These are phyloP conservation scores for Pseudofabraea citricarpa DNA, from an alignment of 2,329 filamentous ascomycete genomes.

Conservation along the genomic window DNA sequence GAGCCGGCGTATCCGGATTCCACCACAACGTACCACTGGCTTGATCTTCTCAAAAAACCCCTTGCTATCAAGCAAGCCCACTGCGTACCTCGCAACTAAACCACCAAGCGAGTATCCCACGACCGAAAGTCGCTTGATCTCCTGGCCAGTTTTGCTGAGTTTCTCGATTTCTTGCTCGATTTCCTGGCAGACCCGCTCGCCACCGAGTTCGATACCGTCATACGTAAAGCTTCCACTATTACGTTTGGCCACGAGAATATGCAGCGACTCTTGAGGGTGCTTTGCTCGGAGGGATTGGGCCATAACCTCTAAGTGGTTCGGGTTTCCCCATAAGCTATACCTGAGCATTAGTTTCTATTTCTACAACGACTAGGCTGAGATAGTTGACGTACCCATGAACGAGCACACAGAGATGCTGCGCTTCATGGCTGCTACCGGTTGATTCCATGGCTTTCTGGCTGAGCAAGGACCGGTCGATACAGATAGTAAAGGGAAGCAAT, in stretches of 20 bases:
- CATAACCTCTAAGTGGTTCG: conserved; percentile 64
- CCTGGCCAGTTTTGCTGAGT: conserved; percentile 57
- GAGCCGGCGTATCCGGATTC: not conserved
- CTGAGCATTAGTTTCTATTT: not conserved
- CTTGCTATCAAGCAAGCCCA: conserved; percentile 77
- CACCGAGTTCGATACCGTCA: conserved; percentile 64
- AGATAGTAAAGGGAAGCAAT: conserved; percentile 29
- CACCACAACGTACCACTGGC: conserved; percentile 55
- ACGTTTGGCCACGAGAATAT: conserved; percentile 67
- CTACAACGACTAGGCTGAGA: not conserved
- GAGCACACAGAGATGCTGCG: conserved; percentile 71
- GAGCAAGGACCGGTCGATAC: conserved; percentile 31
- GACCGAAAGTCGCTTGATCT: conserved; percentile 77
- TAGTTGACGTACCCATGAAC: conserved; percentile 53
- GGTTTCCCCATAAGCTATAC: conserved; percentile 71
- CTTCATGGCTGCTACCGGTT: conserved; percentile 46
- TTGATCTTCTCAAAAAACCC: conserved; percentile 75
- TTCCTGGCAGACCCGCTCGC: conserved; percentile 62
- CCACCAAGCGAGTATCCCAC: conserved; percentile 89
- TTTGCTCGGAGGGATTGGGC: conserved; percentile 59
- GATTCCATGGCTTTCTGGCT: conserved; percentile 37
- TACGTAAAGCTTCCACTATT: conserved; percentile 71
- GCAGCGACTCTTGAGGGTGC: conserved; percentile 57
- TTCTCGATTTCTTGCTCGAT: conserved; percentile 58
- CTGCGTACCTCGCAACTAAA: conserved; percentile 77